These are phyloP conservation scores for Globisporangium cylindrosporum DNA, from an alignment of 352 stramenopile species.

Conservation along the genomic window DNA sequence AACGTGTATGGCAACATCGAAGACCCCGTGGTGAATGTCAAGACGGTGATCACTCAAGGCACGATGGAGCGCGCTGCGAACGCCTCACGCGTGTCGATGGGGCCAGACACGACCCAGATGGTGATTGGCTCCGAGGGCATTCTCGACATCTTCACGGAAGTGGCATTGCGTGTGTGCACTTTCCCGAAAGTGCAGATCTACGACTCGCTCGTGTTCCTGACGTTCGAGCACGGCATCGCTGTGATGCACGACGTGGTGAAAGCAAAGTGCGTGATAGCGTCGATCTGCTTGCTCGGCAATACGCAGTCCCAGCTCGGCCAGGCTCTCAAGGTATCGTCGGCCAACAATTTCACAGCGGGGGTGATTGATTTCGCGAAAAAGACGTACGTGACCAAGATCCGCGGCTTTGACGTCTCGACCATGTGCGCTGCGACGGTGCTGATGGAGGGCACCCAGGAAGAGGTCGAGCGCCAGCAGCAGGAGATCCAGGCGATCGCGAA, in stretches of 20 bases:
- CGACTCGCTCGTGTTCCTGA: conserved; percentile 90
- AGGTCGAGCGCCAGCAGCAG: conserved; percentile 49
- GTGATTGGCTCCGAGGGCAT: conserved; percentile 93
- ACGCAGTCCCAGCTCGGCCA: conserved; percentile 94
- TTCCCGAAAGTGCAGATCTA: conserved; percentile 79
- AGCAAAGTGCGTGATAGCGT: conserved; percentile 73
- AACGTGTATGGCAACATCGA: conserved; percentile 95
- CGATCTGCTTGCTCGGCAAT: conserved; percentile 92
- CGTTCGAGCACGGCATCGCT: conserved; percentile 73
- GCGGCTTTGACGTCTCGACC: conserved; percentile 64
- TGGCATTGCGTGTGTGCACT: conserved; percentile 89
- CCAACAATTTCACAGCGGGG: conserved; percentile 41
- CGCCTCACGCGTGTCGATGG: conserved; percentile 81
- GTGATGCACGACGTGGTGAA: conserved; percentile 80
- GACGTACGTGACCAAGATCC: conserved; percentile 76
- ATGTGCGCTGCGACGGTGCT: conserved; percentile 88
- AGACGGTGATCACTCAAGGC: conserved; percentile 62
- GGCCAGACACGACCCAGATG: conserved; percentile 87
- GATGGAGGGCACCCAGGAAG: conserved; percentile 71
- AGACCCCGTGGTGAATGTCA: conserved; percentile 87
- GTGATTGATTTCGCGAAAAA: conserved; percentile 82
- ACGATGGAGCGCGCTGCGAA: conserved; percentile 52
- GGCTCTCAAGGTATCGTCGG: conserved; percentile 74
- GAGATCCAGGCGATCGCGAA: conserved; percentile 67
- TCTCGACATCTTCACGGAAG: conserved; percentile 92